A percentile compares a stretch with the other conserved stretches of the same genome.
Conservation (phyloP, 441 rosid genomes). For the Macaranga tanarius region DNA sequence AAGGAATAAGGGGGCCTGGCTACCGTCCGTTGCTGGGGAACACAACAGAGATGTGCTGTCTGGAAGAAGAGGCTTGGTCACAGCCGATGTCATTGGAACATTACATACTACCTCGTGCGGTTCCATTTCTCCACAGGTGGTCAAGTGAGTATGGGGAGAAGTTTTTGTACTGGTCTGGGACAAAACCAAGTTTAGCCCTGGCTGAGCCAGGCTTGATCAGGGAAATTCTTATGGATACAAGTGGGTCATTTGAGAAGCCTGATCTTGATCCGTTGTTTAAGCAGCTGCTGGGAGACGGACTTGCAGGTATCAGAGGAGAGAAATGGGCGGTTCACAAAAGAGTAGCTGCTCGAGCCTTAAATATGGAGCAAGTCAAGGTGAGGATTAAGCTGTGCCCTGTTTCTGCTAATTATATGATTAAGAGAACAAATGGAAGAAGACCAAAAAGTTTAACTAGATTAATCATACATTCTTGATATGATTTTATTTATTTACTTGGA, state of each 20-base stretch:
- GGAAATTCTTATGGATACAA: conserved; percentile 34
- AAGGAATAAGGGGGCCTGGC: conserved; percentile 43
- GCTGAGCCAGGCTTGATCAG: conserved; percentile 53
- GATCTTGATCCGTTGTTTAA: conserved; percentile 39
- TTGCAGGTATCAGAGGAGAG: conserved; percentile 15
- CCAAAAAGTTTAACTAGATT: too few species aligned
- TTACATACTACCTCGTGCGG: conserved; percentile 37
- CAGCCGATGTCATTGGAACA: conserved; percentile 34
- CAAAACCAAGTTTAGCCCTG: conserved; percentile 44
- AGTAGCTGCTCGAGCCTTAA: conserved; percentile 60
- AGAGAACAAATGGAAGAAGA: too few species aligned
- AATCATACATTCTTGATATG: too few species aligned
- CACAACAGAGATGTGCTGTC: conserved; percentile 39
- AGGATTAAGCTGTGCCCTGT: too few species aligned
- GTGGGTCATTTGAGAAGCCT: conserved; percentile 34
- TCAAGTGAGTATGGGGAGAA: conserved; percentile 45
- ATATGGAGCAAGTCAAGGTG: conserved; percentile 63
- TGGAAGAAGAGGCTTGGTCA: conserved; percentile 32
- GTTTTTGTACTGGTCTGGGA: conserved; percentile 66
- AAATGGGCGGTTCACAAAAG: conserved; percentile 68
- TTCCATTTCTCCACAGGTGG: conserved; percentile 52
- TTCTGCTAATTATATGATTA: too few species aligned
- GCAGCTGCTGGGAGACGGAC: conserved; percentile 53
- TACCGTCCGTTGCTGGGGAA: conserved; percentile 49
- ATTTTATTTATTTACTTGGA: neutral